phyloP scores from a whole-genome alignment of 176 grass and related monocot species.

The Musa schizocarpa region DNA sequence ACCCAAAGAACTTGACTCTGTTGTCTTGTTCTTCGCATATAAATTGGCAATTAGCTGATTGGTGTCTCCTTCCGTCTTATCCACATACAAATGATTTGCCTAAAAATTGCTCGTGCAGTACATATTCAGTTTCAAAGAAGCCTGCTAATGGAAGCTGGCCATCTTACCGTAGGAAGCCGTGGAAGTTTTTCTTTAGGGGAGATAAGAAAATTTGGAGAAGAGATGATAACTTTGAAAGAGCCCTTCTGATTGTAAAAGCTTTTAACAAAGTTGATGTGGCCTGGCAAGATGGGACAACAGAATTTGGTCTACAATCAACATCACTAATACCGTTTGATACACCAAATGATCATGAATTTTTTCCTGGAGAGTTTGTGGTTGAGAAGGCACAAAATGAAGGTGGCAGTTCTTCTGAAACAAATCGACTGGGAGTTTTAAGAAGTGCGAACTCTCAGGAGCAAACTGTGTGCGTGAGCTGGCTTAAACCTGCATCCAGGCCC shows the following conservation, averaged over 20 bases:
- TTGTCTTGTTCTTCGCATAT: slow-evolving; percentile 65
- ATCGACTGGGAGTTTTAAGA: slow-evolving; percentile 58
- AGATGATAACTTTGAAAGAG: slow-evolving; percentile 72
- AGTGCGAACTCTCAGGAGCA: slow-evolving; percentile 69
- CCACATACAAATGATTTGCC: slow-evolving; percentile 11
- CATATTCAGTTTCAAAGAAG: slow-evolving; percentile 39
- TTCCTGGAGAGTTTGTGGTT: slow-evolving; percentile 78
- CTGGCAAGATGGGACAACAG: slow-evolving; percentile 84
- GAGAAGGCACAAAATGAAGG: slow-evolving; percentile 69
- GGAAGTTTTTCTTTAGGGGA: slow-evolving; percentile 60
- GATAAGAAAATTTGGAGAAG: slow-evolving; percentile 72
- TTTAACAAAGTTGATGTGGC: slow-evolving; percentile 65
- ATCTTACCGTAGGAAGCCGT: slow-evolving; percentile 51
- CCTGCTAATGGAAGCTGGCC: slow-evolving; percentile 46
- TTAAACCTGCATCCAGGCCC: slow-evolving; percentile 45
- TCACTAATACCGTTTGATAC: slow-evolving; percentile 76
- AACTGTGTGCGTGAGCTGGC: slow-evolving; percentile 71
- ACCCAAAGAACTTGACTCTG: slow-evolving; percentile 73
- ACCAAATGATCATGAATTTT: slow-evolving; percentile 89
- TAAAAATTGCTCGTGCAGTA: slow-evolving; percentile 18
- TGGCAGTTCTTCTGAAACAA: slow-evolving; percentile 52
- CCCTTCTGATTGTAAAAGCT: slow-evolving; percentile 63
- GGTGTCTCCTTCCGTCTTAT: slow-evolving; percentile 44
- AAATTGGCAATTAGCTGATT: slow-evolving; percentile 89
- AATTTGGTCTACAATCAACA: slow-evolving; percentile 44